Evolutionary conservation across 2,329 filamentous ascomycete species (phyloP), one percentile per base, ranked within the genome.

Genomic region (Aspergillus intermedius): DNA sequence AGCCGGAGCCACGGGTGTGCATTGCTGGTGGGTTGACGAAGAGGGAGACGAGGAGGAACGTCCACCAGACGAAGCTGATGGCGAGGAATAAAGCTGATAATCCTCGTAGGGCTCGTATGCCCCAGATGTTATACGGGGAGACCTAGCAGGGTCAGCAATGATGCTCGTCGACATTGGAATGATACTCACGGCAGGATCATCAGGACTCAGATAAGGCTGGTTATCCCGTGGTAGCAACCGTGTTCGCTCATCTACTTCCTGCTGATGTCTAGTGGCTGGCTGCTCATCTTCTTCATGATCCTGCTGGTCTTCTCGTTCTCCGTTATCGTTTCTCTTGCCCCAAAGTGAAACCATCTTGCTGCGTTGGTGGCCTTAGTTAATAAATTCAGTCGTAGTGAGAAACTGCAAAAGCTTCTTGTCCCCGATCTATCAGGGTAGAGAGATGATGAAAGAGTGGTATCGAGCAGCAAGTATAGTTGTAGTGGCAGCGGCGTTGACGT

Each of bases 111-210:
- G 87, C 80, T 15, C 93, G 85, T 44, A 98, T 87, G 50, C 83
- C 88, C 86, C 90, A 95, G 34, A 97, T 80, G 60, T 98, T 98
- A 73, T 96, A 96, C 0, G 93, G 93, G 3, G 89, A 88, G 21
- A 88, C 84, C 73, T 75, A 30, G 10, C 23, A 40, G 37, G 19
- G 15, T 15, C n/a, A 43, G 37, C 28, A 44, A n/a, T 22, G 42
- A 32, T 15, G 17, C 51, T 49, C 48, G 39, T 19, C 34, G 19
- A 23, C 10, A 28, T 8, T 30, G 41, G 42, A 23, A 37, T 21
- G 1, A 25, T 52, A 63, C 80, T 68, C 69, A 95, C 87, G 55
- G 87, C 87, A 64, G 87, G 87, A 64, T 91, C 87, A 73, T 90
- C 86, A 10, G 87, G 86, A 60, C 85, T 86, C 47, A 91, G 74